phyloP scores from a whole-genome alignment of 768 basidiomycete genomes.

The Chiua virens region DNA sequence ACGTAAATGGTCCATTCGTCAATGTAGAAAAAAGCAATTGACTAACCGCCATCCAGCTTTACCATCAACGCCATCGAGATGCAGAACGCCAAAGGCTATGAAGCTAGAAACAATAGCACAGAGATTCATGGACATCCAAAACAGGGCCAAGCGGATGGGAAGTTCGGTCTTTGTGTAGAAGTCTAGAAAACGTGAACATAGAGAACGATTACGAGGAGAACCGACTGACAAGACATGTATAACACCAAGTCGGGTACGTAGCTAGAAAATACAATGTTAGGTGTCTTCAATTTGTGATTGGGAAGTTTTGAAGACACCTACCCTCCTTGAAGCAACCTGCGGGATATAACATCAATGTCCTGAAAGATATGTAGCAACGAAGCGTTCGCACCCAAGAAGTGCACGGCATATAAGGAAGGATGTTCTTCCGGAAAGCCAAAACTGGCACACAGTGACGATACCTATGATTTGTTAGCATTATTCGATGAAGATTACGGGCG shows the following conservation, averaged over 20 bases:
- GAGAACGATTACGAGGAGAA: not conserved
- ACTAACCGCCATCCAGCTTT: conserved; percentile 17
- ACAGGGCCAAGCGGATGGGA: conserved; percentile 54
- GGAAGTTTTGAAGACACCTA: conserved; percentile 15
- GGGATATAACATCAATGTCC: not conserved
- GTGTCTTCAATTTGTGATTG: not conserved
- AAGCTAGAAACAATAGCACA: conserved; percentile 59
- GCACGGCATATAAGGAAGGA: conserved; percentile 50
- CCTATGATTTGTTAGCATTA: conserved; percentile 10
- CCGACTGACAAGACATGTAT: conserved; percentile 54
- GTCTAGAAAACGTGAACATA: not conserved
- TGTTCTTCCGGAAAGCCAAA: conserved; percentile 53
- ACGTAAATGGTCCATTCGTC: not conserved
- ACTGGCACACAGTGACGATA: conserved; percentile 51
- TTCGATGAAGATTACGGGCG: not conserved
- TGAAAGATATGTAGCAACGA: not conserved
- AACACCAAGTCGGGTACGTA: conserved; percentile 62
- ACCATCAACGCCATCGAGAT: conserved; percentile 7
- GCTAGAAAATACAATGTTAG: conserved; percentile 20
- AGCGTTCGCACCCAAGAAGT: conserved; percentile 41
- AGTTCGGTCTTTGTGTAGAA: conserved; percentile 63
- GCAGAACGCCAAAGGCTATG: conserved; percentile 61
- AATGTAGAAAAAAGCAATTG: conserved; percentile 23
- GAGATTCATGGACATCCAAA: conserved; percentile 64
- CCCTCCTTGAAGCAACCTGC: conserved; percentile 48